Base-by-base conservation (phyloP, 2,329 filamentous ascomycete species). In the Colletotrichum coccodes region DNA sequence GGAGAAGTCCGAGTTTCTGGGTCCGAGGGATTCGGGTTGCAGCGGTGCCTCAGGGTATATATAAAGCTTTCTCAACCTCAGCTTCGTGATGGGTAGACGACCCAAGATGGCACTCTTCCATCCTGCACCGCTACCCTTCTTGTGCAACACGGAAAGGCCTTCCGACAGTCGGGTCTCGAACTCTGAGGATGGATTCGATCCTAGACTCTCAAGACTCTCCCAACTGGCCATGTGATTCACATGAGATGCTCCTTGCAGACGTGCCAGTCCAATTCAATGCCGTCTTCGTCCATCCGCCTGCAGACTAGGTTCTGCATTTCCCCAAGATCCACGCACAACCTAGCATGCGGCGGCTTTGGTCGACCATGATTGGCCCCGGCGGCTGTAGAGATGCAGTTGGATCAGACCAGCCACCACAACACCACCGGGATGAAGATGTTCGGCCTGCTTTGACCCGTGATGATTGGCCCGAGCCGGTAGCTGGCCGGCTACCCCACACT, bases 281-380 rank as follows among this genome's bases (percentile, higher is more conserved):
- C 71, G 23, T 50, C 71, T 61, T 58, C 56, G 34, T 67, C 73
- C 44, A 67, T 30, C 64, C 70, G 49, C 64, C 60, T 54, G 71
- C 28, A 56, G 60, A 23, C 72, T 73, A 40, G 21, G 23, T 14
- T 54, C 21, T 54, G 32, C 34, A 38, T 52, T 30, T 60, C 28
- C 23, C 34, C 47, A 38, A 52, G 62, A 65, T 56, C 64, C 64
- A 62, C 42, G 16, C 42, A 26, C 78, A 75, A 80, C 47, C 79
- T 82, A 4, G 75, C n/a, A n/a, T 80, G 38, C 64, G 59, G 60
- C 64, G 64, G 60, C 60, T 68, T 59, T 68, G 64, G 21, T 18
- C 11, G 9, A 21, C 6, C 3, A 28, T 59, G 60, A 54, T 68
- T 68, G 64, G 64, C 30, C 26, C 23, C 14, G 36, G 38, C 64